Percentiles rank a stretch among this genome's conserved stretches.
Evolutionary conservation across 805 yeast genomes (phyloP).

Genomic region (Candida easanensis): DNA sequence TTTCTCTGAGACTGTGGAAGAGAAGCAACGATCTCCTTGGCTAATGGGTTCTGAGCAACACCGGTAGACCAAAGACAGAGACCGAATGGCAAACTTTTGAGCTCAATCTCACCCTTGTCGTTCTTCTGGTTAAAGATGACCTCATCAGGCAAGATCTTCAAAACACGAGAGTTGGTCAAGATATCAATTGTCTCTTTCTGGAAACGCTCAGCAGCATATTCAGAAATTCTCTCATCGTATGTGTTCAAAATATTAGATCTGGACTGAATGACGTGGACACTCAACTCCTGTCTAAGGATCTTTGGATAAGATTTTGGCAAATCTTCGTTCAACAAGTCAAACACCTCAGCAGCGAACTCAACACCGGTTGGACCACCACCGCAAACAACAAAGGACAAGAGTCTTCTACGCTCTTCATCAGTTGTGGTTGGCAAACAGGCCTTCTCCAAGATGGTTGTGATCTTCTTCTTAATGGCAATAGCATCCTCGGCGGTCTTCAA

Average conservation of each 20-base stretch:
- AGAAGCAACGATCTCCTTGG: constrained; percentile 50
- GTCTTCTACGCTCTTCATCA: constrained; percentile 58
- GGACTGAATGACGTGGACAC: constrained; percentile 68
- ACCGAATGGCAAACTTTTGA: constrained; percentile 59
- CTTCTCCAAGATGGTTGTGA: constrained; percentile 52
- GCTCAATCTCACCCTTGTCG: constrained; percentile 37
- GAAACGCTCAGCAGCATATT: constrained; percentile 63
- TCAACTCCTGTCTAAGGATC: constrained; percentile 57
- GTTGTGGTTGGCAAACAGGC: constrained; percentile 66
- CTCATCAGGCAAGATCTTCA: constrained; percentile 51
- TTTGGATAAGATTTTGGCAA: constrained; percentile 54
- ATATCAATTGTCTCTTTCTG: constrained; percentile 61
- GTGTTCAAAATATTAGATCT: constrained; percentile 67
- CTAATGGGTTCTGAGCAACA: constrained; percentile 62
- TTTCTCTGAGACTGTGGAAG: constrained; percentile 51
- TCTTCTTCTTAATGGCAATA: constrained; percentile 49
- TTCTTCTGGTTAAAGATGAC: constrained; percentile 56
- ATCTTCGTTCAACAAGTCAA: constrained; percentile 65
- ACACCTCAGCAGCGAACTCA: constrained; percentile 71
- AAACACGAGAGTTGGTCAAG: constrained; percentile 61
- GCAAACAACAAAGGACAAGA: constrained; percentile 63
- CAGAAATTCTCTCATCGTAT: constrained; percentile 61
- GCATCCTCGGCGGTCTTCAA: constrained; percentile 70
- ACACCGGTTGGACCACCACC: constrained; percentile 81
- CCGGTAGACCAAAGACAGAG: constrained; percentile 77